Evolutionary conservation across 352 stramenopile species (phyloP), one percentile per base, ranked within the genome.

Genomic region (Aphanomyces stellatus): DNA sequence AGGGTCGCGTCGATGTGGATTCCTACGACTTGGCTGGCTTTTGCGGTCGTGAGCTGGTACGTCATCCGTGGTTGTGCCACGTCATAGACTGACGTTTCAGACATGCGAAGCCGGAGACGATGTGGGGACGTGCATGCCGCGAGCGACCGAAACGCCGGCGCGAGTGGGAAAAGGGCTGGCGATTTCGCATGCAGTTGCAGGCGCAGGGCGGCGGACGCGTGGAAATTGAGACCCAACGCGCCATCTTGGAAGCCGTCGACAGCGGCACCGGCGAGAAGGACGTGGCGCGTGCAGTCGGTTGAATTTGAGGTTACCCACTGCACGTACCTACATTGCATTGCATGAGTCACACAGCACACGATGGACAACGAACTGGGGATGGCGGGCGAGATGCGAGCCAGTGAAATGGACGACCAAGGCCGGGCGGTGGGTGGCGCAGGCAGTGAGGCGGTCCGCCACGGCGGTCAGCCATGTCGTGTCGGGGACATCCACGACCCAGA

Each of bases 361-460:
- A 34, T 8, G 13, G 43, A n/a, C 22, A n/a, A 30, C 31, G 8
- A 73, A 82, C 77, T 56, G 74, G 2, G 70, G 30, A 24, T 78
- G 60, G 30, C 42, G 31, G 35, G 71, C 55, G 2, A 87, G 64
- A 24, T 65, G n/a, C 1, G 63, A 10, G 8, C 76, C 75, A 1
- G 79, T 80, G 11, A 90, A 77, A 51, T 90, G 82, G 15, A 86
- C 75, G 11, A 88, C 69, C 1, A 90, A 68, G 4, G 64, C 73
- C 25, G 82, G 80, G 2, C 55, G 56, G 43, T 90, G 82, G 51
- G 53, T 24, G 6, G 37, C 22, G 35, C 77, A 85, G 19, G 25
- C 11, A 7, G 48, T 41, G n/a, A 57, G n/a, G 4, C 13, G 27
- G 19, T 24, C 28, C 11, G 30, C 24, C 5, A 55, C 31, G 42